Evolutionary conservation across 164 flowering plant species (phyloP).

Genomic region (Sextonia rubra): DNA sequence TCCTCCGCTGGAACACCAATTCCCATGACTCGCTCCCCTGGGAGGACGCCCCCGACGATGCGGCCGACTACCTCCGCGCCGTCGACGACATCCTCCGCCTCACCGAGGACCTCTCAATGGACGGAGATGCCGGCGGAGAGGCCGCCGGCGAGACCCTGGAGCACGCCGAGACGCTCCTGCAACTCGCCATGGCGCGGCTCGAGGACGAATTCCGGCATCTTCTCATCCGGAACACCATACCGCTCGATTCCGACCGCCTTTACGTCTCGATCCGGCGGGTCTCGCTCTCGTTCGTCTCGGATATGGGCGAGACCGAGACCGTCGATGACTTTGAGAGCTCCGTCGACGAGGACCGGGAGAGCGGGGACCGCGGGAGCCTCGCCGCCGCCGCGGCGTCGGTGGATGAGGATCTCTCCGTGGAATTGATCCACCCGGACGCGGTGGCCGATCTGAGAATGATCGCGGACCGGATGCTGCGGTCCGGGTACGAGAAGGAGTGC

Average conservation of each 20-base stretch:
- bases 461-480: constrained; percentile 64
- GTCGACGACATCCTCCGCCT: not conserved
- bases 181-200: not conserved
- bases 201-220: not conserved
- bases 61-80: not conserved
- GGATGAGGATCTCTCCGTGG: constrained; percentile 14
- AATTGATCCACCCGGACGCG: constrained; percentile 53
- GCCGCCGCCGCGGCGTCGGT: not conserved
- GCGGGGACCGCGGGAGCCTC: not conserved
- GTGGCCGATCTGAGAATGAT: constrained; percentile 55
- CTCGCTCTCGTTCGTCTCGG: not conserved
- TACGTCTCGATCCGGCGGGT: not conserved
- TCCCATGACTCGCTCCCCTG: not conserved
- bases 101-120: not conserved
- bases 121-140: not conserved
- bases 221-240: not conserved
- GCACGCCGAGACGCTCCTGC: not conserved
- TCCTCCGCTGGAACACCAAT: not conserved
- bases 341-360: not conserved
- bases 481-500: constrained; percentile 84
- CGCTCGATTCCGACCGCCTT: not conserved
- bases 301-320: not conserved
- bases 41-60: not conserved
- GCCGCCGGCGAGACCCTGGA: not conserved
- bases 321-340: not conserved